Evolutionary conservation across 2,329 filamentous ascomycete genomes (phyloP), one percentile per base, ranked within the genome.

Genomic region (Pseudogymnoascus sp.): DNA sequence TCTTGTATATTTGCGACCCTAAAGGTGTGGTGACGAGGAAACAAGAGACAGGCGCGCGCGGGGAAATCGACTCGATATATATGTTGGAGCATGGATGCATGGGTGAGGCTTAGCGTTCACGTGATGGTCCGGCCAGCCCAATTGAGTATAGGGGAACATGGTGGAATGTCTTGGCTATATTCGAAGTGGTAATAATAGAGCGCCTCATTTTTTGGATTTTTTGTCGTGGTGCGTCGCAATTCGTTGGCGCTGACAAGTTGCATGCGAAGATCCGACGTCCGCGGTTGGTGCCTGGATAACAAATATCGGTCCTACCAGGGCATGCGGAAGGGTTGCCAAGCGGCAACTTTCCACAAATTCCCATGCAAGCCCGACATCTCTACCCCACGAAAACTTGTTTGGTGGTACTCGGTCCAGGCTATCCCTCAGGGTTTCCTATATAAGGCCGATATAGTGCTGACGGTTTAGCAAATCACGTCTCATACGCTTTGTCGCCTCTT

Each of bases 1-100:
- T 72, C 68, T 70, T 70, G 68, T 68, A 46, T 60, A 60, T 72
- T 72, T 73, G 72, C 72, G 70, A 71, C 71, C 72, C 72, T 68
- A 68, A 69, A 67, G 71, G 70, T 72, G 72, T 74, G 72, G 71
- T 72, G 68, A 69, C 59, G 71, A 70, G 65, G 64, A 64, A 70
- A 68, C 53, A 65, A 66, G 61, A 63, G 40, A 37, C 35, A 19
- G 46, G 50, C 62, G 23, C 33, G 29, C 50, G 61, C 50, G 61
- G 31, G 67, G 38, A 72, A 72, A 46, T 37, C 33, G 21, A 42
- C 29, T 60, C 35, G 59, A 38, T 60, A 60, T 60, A 60, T 60
- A 60, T 42, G 33, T 60, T 60, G 33, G 59, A 42, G 7, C 50
- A 56, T 33, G 50, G 50, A 29, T 56, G 50, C 29, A 56, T 56